Evolutionary conservation across 176 grass and related monocot genomes (phyloP).

Genomic region (Alopecurus myosuroides): DNA sequence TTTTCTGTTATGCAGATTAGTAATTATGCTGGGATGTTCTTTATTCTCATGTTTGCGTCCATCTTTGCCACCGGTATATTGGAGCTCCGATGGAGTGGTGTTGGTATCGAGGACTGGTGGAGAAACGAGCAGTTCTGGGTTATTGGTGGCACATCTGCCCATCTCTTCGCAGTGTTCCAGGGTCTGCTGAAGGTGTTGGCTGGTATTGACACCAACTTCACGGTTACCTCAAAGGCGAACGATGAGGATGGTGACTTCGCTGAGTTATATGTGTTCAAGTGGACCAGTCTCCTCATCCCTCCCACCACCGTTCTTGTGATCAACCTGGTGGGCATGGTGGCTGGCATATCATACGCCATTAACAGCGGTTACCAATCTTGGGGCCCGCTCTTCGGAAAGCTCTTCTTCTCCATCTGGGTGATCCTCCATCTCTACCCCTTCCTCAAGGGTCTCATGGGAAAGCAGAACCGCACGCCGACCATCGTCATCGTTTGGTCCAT

Average conservation of each 20-base stretch:
- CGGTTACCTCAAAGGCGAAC: slow-evolving; percentile 87
- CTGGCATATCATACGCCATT: slow-evolving; percentile 83
- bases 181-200: slow-evolving; percentile 85
- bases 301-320: slow-evolving; percentile 85
- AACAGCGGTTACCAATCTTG: slow-evolving; percentile 97
- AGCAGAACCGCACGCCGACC: slow-evolving; percentile 86
- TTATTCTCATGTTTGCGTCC: slow-evolving; percentile 81
- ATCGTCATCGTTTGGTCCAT: slow-evolving; percentile 96
- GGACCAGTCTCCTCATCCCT: slow-evolving; percentile 85
- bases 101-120: slow-evolving; percentile 93
- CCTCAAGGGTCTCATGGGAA: slow-evolving; percentile 93
- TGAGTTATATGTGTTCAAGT: slow-evolving; percentile 92
- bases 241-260: slow-evolving; percentile 92
- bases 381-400: slow-evolving; percentile 85
- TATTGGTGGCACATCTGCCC: slow-evolving; percentile 92
- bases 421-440: slow-evolving; percentile 97
- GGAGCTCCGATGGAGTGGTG: slow-evolving; percentile 92
- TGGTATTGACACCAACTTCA: slow-evolving; percentile 93
- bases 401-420: slow-evolving; percentile 98
- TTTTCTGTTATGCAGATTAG: slow-evolving; percentile 64
- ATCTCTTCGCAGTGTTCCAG: slow-evolving; percentile 89
- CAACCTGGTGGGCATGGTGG: slow-evolving; percentile 90
- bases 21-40: slow-evolving; percentile 90
- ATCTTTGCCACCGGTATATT: slow-evolving; percentile 81
- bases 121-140: slow-evolving; percentile 97